phyloP scores from a whole-genome alignment of 2,329 filamentous ascomycete genomes.

The Penicillium polonicum region DNA sequence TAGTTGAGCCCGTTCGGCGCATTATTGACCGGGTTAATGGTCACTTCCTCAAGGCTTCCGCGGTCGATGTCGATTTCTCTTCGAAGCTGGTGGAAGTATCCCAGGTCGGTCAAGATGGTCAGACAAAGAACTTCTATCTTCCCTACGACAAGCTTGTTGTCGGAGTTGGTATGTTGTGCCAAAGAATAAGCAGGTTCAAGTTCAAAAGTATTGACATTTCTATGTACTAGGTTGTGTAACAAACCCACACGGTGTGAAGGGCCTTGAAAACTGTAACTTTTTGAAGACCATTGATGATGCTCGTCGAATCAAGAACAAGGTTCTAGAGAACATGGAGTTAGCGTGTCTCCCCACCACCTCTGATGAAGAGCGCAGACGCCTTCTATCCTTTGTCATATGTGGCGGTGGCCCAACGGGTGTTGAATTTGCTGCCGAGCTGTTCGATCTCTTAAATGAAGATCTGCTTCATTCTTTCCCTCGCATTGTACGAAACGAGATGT shows the following conservation, averaged over 20 bases:
- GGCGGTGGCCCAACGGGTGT: constrained; percentile 95
- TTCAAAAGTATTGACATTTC: constrained; percentile 7
- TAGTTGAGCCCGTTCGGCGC: constrained; percentile 88
- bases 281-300: constrained; percentile 95
- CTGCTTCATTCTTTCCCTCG: constrained; percentile 78
- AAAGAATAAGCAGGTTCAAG: neutral
- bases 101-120: constrained; percentile 67
- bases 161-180: constrained; percentile 63
- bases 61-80: constrained; percentile 87
- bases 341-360: constrained; percentile 90
- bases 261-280: constrained; percentile 89
- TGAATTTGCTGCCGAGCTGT: constrained; percentile 95
- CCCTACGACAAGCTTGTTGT: constrained; percentile 97
- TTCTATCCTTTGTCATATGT: constrained; percentile 94
- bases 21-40: constrained; percentile 76
- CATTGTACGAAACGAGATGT: constrained; percentile 93
- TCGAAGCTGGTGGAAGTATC: constrained; percentile 86
- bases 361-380: constrained; percentile 79
- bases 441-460: constrained; percentile 95
- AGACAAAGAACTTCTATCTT: constrained; percentile 82
- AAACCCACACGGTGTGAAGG: constrained; percentile 93
- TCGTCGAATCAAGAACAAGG: constrained; percentile 79
- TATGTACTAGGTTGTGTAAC: constrained; percentile 66
- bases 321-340: constrained; percentile 84
- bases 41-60: constrained; percentile 84